These are phyloP conservation scores for Thermoascus crustaceus DNA, from an alignment of 2,329 filamentous ascomycete genomes.

Conservation along the genomic window DNA sequence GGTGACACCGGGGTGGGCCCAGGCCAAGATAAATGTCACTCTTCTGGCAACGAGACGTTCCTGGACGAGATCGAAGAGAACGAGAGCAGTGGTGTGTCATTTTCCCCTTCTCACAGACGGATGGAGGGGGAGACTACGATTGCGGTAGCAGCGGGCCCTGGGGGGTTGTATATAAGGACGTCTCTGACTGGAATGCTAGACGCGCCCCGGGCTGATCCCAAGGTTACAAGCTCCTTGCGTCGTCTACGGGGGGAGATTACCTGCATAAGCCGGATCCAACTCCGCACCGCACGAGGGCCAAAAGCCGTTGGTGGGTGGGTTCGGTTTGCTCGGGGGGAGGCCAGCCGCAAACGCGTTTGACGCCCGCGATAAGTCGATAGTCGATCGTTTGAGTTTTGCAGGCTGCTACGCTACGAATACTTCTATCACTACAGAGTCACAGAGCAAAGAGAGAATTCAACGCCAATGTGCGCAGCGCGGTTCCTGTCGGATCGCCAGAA, in stretches of 20 bases:
- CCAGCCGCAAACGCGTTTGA: slow-evolving; percentile 20
- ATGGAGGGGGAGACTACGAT: background rate
- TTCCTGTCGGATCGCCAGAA: slow-evolving; percentile 24
- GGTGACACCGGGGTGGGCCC: too few species aligned
- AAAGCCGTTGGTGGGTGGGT: slow-evolving; percentile 18
- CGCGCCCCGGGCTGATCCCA: slow-evolving; percentile 7
- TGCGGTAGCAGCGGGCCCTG: background rate
- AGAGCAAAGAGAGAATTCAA: too few species aligned
- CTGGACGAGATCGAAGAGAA: background rate
- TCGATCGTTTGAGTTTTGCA: background rate
- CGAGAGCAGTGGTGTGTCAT: background rate
- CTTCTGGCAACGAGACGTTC: too few species aligned
- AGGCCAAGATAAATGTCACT: too few species aligned
- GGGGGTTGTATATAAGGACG: slow-evolving; percentile 1
- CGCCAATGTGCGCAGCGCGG: slow-evolving; percentile 27
- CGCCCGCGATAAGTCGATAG: slow-evolving; percentile 13
- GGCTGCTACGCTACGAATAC: too few species aligned
- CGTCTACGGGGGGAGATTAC: slow-evolving; percentile 15
- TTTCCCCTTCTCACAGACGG: background rate
- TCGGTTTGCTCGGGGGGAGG: slow-evolving; percentile 17
- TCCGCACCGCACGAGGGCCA: slow-evolving; percentile 15
- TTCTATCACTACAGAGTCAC: too few species aligned
- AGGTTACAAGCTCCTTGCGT: slow-evolving; percentile 13
- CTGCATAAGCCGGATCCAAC: slow-evolving; percentile 28
- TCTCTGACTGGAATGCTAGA: slow-evolving; percentile 8